These are phyloP conservation scores for Colletotrichum sp. DNA, from an alignment of 2,329 filamentous ascomycete species.

Conservation along the genomic window DNA sequence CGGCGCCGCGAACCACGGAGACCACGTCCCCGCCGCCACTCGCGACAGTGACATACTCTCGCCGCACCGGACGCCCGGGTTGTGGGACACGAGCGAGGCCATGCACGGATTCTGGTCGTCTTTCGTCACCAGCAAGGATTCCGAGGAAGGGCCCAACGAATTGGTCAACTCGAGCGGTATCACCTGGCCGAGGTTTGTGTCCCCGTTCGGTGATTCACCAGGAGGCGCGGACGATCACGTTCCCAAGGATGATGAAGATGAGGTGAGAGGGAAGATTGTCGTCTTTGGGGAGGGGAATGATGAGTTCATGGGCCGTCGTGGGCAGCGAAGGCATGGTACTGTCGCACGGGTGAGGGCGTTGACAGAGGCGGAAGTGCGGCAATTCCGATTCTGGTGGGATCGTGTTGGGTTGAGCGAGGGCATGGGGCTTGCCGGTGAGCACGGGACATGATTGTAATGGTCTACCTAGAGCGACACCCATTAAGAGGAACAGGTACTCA, in stretches of 20 bases:
- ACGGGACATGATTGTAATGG: not conserved
- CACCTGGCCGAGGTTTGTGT: slow-evolving; percentile 49
- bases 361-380: slow-evolving; percentile 48
- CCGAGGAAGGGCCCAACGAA: slow-evolving; percentile 3
- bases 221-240: not conserved
- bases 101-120: slow-evolving; percentile 47
- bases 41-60: slow-evolving; percentile 44
- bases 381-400: slow-evolving; percentile 68
- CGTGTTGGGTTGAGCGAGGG: slow-evolving; percentile 54
- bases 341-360: slow-evolving; percentile 47
- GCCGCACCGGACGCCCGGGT: slow-evolving; percentile 46
- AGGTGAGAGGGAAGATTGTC: slow-evolving; percentile 42
- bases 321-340: slow-evolving; percentile 42
- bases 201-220: slow-evolving; percentile 36
- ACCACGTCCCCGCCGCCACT: slow-evolving; percentile 47
- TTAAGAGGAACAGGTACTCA: not conserved
- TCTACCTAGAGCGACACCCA: not conserved
- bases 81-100: slow-evolving; percentile 34
- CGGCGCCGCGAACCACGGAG: slow-evolving; percentile 51
- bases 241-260: not conserved
- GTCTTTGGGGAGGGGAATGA: slow-evolving; percentile 67
- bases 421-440: slow-evolving; percentile 28
- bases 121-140: slow-evolving; percentile 31
- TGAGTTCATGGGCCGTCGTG: slow-evolving; percentile 44
- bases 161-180: slow-evolving; percentile 22